These are phyloP conservation scores for Cladosporium sp. DNA, from an alignment of 2,329 filamentous ascomycete species.

Conservation along the genomic window DNA sequence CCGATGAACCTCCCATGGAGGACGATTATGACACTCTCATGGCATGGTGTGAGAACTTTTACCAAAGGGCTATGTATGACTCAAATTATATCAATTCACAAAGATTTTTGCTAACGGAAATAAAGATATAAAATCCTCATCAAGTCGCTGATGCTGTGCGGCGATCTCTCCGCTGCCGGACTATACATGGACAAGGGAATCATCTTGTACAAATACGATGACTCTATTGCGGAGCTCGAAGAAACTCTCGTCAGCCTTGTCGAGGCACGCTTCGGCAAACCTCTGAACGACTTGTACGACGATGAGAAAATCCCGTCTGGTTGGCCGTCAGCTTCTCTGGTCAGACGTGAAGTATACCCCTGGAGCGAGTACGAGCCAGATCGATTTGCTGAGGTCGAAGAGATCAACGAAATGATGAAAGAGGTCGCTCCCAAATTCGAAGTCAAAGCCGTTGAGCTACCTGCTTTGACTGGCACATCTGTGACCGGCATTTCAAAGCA, in stretches of 20 bases:
- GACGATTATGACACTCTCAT: constrained; percentile 9
- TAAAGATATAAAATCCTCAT: constrained; percentile 7
- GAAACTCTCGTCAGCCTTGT: background rate
- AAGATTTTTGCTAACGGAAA: background rate
- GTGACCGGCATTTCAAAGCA: constrained; percentile 57
- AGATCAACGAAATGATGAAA: constrained; percentile 66
- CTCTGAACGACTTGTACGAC: constrained; percentile 3
- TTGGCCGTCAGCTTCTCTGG: constrained; percentile 65
- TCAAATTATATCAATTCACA: background rate
- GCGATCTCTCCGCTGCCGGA: constrained; percentile 11
- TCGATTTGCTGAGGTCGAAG: constrained; percentile 53
- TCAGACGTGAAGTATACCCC: constrained; percentile 60
- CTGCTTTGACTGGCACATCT: constrained; percentile 50
- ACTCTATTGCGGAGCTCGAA: constrained; percentile 9
- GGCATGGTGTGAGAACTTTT: constrained; percentile 12
- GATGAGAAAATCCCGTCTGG: constrained; percentile 28
- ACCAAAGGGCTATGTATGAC: constrained; percentile 7
- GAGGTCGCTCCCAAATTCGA: constrained; percentile 75
- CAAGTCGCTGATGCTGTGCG: constrained; percentile 9
- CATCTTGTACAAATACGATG: constrained; percentile 8
- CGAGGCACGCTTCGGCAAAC: constrained; percentile 2
- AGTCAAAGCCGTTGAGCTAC: constrained; percentile 70
- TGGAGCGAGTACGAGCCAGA: constrained; percentile 60
- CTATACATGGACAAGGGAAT: constrained; percentile 12
- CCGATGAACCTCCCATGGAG: constrained; percentile 4